Evolutionary conservation across 495 filamentous ascomycete genomes (phyloP), one percentile per base, ranked within the genome.

Genomic region (Trichoderma virens): DNA sequence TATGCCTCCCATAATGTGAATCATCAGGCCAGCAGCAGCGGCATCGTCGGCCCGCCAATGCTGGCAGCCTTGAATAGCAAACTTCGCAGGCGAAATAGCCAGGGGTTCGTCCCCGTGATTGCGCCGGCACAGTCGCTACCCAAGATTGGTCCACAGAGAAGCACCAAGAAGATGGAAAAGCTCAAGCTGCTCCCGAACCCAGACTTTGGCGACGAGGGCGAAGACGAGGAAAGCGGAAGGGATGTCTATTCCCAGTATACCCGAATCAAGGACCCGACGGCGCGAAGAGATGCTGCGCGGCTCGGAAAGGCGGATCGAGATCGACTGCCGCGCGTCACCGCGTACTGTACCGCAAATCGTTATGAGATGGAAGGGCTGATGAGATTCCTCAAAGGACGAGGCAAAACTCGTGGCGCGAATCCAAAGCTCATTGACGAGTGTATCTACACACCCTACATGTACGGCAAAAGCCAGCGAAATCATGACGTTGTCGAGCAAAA

Each of bases 341-440:
- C 94, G 20, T 98, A 97, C 76, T 97, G 93, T 69, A 98, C 95
- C 1, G 91, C 95, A 30, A 90, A 90, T 72, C 88, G 85, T 14
- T 97, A 97, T 71, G 86, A 91, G 65, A 84, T 96, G 74, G 93
- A 97, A 7, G 87, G 86, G 5, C 78, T 97, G 47, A 88, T 96
- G 83, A 84, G 87, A 63, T 98, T 91, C 70, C 76, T 98, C 34
- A 98, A 98, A 74, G 89, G 90, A 11, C 81, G 90, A 60, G 81
- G 82, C 28, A 88, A 87, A 68, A 83, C 81, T 43, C 83, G 89
- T 62, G 90, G 91, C 2, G 83, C 94, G 3, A 88, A 85, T 64
- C 92, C 94, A 11, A 98, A 97, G 74, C 76, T 91, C 45, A 95
- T 94, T 66, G 94, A 98, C 73, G 95, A 98, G 68, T 98, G 94